Conservation (phyloP, 345 rosid species). For the Pelargonium nanum region DNA sequence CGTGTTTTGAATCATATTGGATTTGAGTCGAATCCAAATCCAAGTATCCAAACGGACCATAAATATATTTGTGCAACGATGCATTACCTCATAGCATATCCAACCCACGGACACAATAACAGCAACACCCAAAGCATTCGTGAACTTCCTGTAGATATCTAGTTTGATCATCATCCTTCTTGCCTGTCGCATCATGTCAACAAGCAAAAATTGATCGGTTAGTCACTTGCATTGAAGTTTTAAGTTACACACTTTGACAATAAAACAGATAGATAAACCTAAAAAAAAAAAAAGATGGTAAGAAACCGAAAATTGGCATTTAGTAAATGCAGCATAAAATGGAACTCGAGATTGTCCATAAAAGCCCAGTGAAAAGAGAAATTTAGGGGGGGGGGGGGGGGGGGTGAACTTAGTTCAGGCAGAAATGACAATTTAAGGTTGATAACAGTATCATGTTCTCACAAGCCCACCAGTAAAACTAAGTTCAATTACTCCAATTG, state of each 20-base stretch:
- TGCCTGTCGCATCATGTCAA: constrained; percentile 33
- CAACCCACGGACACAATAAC: constrained; percentile 88
- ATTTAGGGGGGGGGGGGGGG: no score
- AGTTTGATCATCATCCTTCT: constrained; percentile 74
- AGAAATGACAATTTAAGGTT: no score
- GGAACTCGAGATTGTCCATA: not conserved
- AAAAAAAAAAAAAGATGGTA: not conserved
- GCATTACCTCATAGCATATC: constrained; percentile 89
- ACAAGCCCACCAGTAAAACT: no score
- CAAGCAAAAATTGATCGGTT: constrained; percentile 1
- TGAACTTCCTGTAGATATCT: constrained; percentile 87
- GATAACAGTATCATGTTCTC: no score
- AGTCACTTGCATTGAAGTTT: not conserved
- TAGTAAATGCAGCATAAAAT: not conserved
- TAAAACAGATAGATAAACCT: not conserved
- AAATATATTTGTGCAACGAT: not conserved
- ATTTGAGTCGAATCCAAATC: not conserved
- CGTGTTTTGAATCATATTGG: no score
- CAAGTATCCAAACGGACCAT: not conserved
- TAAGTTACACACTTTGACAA: not conserved
- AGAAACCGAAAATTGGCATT: not conserved
- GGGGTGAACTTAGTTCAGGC: no score
- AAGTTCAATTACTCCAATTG: no score
- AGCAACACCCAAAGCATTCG: constrained; percentile 92
- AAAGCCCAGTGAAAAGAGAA: not conserved